Conservation (phyloP, 2,329 filamentous ascomycete genomes). For the Phialophora tarda region DNA sequence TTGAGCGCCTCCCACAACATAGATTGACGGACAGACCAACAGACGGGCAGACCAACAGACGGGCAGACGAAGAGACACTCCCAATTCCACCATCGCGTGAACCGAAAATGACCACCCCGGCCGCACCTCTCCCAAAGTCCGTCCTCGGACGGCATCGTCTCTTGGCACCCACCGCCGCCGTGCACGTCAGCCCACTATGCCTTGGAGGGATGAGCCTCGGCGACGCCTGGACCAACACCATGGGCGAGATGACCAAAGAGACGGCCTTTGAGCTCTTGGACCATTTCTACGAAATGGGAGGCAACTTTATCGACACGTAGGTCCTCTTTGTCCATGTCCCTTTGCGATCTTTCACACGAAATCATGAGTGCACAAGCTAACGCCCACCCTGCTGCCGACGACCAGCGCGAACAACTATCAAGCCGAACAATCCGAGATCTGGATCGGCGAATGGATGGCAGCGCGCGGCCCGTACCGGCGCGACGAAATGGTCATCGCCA, state of each 20-base stretch:
- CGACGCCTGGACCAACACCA: conserved; percentile 50
- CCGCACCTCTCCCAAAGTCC: conserved; percentile 45
- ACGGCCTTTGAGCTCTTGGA: conserved; percentile 55
- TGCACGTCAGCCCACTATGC: conserved; percentile 61
- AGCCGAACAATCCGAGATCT: conserved; percentile 54
- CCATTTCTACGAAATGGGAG: conserved; percentile 54
- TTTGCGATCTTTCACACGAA: neutral
- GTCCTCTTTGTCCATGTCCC: conserved; percentile 6
- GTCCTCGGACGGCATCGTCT: conserved; percentile 59
- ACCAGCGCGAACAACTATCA: conserved; percentile 49
- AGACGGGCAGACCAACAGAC: neutral
- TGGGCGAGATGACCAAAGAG: conserved; percentile 51
- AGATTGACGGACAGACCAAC: too few relatives aligned
- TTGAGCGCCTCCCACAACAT: neutral
- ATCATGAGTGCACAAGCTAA: neutral
- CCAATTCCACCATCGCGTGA: neutral
- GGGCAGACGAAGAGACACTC: neutral
- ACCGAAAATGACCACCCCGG: conserved; percentile 28
- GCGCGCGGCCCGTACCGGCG: conserved; percentile 47
- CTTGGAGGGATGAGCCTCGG: conserved; percentile 63
- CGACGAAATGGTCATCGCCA: conserved; percentile 61
- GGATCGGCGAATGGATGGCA: conserved; percentile 60
- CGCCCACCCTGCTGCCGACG: too few relatives aligned
- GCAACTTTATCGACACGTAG: conserved; percentile 59
- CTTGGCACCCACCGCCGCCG: conserved; percentile 57